Conservation (phyloP, 2,329 filamentous ascomycete genomes). For the Cryphonectria nitschkei region DNA sequence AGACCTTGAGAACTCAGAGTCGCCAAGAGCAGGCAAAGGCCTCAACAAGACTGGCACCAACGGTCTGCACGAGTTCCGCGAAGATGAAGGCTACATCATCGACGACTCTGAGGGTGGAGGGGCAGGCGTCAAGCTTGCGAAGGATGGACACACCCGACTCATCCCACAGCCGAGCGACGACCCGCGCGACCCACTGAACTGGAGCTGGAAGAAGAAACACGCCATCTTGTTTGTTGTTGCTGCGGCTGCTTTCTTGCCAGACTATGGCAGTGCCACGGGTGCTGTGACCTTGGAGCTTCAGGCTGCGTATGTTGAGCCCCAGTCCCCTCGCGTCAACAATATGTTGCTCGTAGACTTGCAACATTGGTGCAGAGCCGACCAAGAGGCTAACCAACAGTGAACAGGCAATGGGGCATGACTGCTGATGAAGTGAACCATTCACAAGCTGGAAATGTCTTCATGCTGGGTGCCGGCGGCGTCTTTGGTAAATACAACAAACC, state of each 20-base stretch:
- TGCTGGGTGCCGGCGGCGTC: slow-evolving; percentile 49
- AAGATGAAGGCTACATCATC: slow-evolving; percentile 44
- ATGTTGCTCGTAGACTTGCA: not conserved
- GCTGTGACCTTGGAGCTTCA: slow-evolving; percentile 49
- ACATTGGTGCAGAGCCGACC: not conserved
- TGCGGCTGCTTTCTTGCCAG: slow-evolving; percentile 50
- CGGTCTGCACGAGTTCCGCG: slow-evolving; percentile 40
- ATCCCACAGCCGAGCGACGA: slow-evolving; percentile 58
- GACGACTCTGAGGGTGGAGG: slow-evolving; percentile 37
- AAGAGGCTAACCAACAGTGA: not conserved
- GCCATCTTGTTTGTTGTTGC: slow-evolving; percentile 52
- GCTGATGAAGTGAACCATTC: slow-evolving; percentile 55
- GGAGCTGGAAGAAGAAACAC: slow-evolving; percentile 53
- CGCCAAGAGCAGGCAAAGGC: not conserved
- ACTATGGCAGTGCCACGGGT: slow-evolving; percentile 52
- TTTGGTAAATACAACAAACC: slow-evolving; percentile 37
- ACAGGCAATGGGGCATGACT: slow-evolving; percentile 51
- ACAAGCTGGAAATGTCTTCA: slow-evolving; percentile 56
- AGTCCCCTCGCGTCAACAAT: not conserved
- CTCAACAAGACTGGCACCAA: slow-evolving; percentile 23
- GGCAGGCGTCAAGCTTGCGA: slow-evolving; percentile 40
- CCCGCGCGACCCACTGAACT: slow-evolving; percentile 58
- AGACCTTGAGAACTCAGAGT: not conserved
- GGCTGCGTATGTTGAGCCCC: slow-evolving; percentile 39
- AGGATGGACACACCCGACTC: slow-evolving; percentile 50